These are phyloP conservation scores for Aspergillus clavatus DNA, from an alignment of 2,329 filamentous ascomycete genomes.

Conservation along the genomic window DNA sequence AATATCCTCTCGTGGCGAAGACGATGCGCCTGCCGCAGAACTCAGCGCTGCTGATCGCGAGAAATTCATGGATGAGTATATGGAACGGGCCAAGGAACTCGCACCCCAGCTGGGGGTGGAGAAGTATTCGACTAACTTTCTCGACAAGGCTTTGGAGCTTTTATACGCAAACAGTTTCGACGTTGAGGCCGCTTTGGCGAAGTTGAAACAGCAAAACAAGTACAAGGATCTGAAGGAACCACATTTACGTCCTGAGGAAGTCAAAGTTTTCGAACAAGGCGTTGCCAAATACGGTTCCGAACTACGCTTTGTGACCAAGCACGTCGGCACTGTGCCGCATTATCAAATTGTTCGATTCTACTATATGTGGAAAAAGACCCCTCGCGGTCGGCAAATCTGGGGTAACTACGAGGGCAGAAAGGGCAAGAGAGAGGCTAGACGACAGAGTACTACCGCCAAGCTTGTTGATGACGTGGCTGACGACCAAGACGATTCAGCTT, in stretches of 20 bases:
- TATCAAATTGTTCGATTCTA: conserved; percentile 86
- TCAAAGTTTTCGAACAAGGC: conserved; percentile 87
- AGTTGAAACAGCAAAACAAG: conserved; percentile 63
- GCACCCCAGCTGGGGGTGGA: conserved; percentile 66
- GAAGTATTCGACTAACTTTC: conserved; percentile 74
- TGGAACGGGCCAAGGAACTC: conserved; percentile 62
- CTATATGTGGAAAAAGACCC: conserved; percentile 96
- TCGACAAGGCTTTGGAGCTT: conserved; percentile 74
- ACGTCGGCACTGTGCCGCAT: conserved; percentile 72
- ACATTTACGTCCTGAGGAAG: conserved; percentile 68
- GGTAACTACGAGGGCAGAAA: conserved; percentile 81
- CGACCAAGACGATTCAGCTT: conserved; percentile 89
- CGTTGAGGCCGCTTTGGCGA: conserved; percentile 62
- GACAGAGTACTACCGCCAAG: conserved; percentile 61
- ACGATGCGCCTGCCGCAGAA: conserved; percentile 36
- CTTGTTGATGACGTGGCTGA: conserved; percentile 89
- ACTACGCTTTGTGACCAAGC: conserved; percentile 72
- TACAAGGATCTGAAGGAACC: conserved; percentile 77
- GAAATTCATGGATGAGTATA: conserved; percentile 68
- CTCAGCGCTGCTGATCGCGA: conserved; percentile 42
- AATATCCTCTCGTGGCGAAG: conserved; percentile 43
- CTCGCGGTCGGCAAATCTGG: conserved; percentile 82
- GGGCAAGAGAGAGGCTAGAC: conserved; percentile 77
- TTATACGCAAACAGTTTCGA: conserved; percentile 70
- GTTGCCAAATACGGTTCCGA: conserved; percentile 89